These are phyloP conservation scores for Trichoderma sp. DNA, from an alignment of 2,329 filamentous ascomycete genomes.

Conservation along the genomic window DNA sequence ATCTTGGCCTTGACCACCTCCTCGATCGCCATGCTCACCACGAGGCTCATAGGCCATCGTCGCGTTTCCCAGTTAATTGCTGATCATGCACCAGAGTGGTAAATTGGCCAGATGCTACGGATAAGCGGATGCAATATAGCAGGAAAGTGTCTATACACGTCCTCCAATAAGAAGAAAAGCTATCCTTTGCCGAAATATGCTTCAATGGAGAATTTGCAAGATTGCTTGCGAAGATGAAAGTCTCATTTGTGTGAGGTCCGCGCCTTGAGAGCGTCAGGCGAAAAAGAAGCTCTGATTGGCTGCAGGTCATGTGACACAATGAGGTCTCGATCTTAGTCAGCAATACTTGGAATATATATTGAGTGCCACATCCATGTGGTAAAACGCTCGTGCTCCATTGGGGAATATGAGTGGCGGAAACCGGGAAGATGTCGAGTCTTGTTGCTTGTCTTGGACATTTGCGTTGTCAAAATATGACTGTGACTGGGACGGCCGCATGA, in stretches of 20 bases:
- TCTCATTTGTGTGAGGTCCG: conserved; percentile 6
- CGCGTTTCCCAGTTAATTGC: conserved; percentile 24
- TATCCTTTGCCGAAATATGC: background rate
- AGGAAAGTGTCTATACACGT: background rate
- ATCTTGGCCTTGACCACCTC: conserved; percentile 39
- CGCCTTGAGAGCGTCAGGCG: conserved; percentile 8
- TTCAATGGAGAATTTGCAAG: background rate
- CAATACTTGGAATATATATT: background rate
- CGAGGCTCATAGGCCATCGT: conserved; percentile 55
- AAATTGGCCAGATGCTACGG: background rate
- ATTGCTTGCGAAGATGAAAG: conserved; percentile 5
- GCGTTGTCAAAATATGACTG: background rate
- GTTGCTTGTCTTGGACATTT: background rate
- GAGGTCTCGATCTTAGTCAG: conserved; percentile 1
- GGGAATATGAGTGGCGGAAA: background rate
- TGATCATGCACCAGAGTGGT: conserved; percentile 11
- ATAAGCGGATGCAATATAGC: background rate
- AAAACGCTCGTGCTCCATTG: background rate
- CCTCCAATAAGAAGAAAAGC: background rate
- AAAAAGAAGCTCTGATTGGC: conserved; percentile 4
- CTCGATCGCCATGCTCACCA: conserved; percentile 45
- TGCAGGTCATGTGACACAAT: conserved; percentile 8
- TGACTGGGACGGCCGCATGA: background rate
- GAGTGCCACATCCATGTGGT: background rate
- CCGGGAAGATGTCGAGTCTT: background rate